These are phyloP conservation scores for Lumnitzera racemosa DNA, from an alignment of 345 rosid species.

Conservation along the genomic window DNA sequence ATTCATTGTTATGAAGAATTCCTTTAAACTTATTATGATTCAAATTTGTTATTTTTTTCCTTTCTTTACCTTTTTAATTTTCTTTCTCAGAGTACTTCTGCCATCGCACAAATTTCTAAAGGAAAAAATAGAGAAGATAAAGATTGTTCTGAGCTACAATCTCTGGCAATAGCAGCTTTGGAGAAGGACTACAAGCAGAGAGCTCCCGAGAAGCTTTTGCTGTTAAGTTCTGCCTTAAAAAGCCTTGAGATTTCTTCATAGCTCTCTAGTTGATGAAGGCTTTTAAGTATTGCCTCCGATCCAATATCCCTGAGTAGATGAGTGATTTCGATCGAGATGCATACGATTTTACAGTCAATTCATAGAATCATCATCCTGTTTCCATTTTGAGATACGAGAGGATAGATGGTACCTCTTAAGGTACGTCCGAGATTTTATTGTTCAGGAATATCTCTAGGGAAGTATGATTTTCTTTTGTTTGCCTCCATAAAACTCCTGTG, in stretches of 20 bases:
- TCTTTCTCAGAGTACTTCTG: conserved; percentile 63
- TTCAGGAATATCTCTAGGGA: too few relatives aligned
- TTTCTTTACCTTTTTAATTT: background rate
- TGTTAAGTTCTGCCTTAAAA: conserved; percentile 63
- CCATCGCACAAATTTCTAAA: conserved; percentile 64
- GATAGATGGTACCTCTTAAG: too few relatives aligned
- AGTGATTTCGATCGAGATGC: too few relatives aligned
- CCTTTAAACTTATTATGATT: background rate
- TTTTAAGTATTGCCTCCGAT: too few relatives aligned
- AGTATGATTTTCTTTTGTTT: too few relatives aligned
- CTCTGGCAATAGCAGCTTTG: conserved; percentile 58
- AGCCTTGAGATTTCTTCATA: conserved; percentile 51
- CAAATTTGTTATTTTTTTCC: background rate
- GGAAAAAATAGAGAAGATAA: conserved; percentile 85
- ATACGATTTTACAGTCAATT: too few relatives aligned
- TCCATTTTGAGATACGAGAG: too few relatives aligned
- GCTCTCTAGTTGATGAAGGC: background rate
- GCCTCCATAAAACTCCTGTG: too few relatives aligned
- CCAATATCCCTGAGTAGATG: too few relatives aligned
- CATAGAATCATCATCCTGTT: too few relatives aligned
- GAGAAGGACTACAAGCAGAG: conserved; percentile 85
- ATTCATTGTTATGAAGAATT: background rate
- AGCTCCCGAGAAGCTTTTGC: conserved; percentile 58
- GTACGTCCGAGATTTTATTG: too few relatives aligned
- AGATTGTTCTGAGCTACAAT: conserved; percentile 66